phyloP scores from a whole-genome alignment of 1,284 basidiomycete species.

The Taiwanofungus camphoratus region DNA sequence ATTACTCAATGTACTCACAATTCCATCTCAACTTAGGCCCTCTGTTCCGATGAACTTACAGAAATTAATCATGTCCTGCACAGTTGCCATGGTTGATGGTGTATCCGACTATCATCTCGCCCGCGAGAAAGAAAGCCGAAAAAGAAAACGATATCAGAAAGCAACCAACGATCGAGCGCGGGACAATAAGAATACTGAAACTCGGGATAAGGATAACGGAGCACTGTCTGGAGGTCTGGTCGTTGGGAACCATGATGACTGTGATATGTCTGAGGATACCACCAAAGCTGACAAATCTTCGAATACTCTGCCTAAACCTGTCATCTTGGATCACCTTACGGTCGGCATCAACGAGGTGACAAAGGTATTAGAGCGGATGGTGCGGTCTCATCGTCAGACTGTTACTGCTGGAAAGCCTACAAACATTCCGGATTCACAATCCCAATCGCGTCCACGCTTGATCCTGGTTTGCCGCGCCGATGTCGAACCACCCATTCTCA shows the following conservation, averaged over 20 bases:
- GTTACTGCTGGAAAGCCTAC: slow-evolving; percentile 12
- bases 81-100: slow-evolving; percentile 44
- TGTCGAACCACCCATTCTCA: slow-evolving; percentile 62
- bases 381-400: slow-evolving; percentile 31
- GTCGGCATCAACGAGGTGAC: slow-evolving; percentile 82
- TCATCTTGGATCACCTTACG: slow-evolving; percentile 45
- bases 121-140: slow-evolving; percentile 29
- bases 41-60: slow-evolving; percentile 57
- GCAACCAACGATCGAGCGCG: background rate
- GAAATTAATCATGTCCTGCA: slow-evolving; percentile 46
- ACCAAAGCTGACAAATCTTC: background rate
- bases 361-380: slow-evolving; percentile 62
- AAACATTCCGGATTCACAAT: background rate
- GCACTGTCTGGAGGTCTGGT: background rate
- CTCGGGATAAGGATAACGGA: slow-evolving; percentile 14
- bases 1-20: slow-evolving; percentile 1
- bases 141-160: slow-evolving; percentile 28
- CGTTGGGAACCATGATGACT: background rate
- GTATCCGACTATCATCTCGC: slow-evolving; percentile 39
- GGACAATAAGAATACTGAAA: background rate
- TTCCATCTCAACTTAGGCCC: slow-evolving; percentile 49
- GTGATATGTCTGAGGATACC: background rate
- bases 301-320: background rate
- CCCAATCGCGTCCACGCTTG: slow-evolving; percentile 25
- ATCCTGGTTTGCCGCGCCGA: slow-evolving; percentile 71